phyloP scores from a whole-genome alignment of 345 rosid species.

The Pelargonium nanum region DNA sequence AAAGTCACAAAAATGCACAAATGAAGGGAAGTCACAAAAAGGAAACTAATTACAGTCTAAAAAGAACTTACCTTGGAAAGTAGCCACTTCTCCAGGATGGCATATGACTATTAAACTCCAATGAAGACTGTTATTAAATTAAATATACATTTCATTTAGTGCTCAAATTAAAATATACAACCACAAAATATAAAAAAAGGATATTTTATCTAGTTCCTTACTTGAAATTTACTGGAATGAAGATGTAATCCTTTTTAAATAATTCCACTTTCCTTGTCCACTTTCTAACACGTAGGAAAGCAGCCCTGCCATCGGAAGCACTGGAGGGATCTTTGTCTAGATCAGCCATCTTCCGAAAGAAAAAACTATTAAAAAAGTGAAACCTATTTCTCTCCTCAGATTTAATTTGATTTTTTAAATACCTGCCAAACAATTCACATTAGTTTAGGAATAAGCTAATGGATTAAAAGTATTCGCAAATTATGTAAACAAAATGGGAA shows the following conservation, averaged over 20 bases:
- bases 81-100: conserved; percentile 80
- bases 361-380: conserved; percentile 95
- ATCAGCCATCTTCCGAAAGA: conserved; percentile 98
- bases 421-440: conserved; percentile 30
- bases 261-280: conserved; percentile 96
- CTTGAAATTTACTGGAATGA: conserved; percentile 92
- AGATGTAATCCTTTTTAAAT: conserved; percentile 85
- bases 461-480: background rate
- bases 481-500: background rate
- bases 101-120: conserved; percentile 96
- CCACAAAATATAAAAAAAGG: background rate
- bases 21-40: background rate
- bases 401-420: conserved; percentile 67
- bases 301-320: conserved; percentile 90
- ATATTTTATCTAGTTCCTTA: conserved; percentile 24
- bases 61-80: conserved; percentile 44
- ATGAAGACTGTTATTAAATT: conserved; percentile 63
- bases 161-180: conserved; percentile 2
- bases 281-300: conserved; percentile 85
- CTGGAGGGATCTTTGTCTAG: conserved; percentile 95
- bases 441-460: background rate
- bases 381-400: conserved; percentile 52
- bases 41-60: conserved; percentile 3
- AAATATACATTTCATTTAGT: conserved; percentile 14
- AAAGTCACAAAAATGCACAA: conserved; percentile 13